These are phyloP conservation scores for Litsea cubeba DNA, from an alignment of 164 flowering plant genomes.

Conservation along the genomic window DNA sequence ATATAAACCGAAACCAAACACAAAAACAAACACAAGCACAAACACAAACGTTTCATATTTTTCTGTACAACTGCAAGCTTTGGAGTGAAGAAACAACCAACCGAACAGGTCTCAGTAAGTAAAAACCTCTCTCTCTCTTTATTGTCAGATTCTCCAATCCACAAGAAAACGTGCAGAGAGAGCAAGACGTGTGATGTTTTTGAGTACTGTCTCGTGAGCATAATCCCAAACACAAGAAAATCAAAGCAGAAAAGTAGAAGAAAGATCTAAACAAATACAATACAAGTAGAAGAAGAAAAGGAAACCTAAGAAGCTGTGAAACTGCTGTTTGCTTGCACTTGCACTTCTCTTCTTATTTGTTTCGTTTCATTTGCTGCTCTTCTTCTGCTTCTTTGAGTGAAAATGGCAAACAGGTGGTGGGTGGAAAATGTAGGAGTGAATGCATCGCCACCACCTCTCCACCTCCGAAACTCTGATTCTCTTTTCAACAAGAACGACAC, in stretches of 20 bases:
- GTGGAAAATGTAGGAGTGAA: constrained; percentile 62
- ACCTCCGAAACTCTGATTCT: constrained; percentile 33
- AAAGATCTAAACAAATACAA: neutral
- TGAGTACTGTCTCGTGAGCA: no score
- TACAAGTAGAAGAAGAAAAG: neutral
- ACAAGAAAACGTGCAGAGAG: neutral
- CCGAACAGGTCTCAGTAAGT: no score
- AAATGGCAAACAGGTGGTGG: constrained; percentile 85
- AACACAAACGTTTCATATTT: no score
- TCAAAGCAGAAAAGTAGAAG: neutral
- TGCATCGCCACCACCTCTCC: constrained; percentile 39
- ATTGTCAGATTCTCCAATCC: neutral
- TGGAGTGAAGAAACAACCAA: neutral
- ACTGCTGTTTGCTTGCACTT: no score
- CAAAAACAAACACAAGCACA: no score
- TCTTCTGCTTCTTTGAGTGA: constrained; percentile 3
- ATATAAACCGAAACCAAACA: no score
- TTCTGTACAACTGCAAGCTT: neutral
- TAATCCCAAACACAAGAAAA: neutral
- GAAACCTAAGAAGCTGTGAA: neutral
- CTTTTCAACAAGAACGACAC: constrained; percentile 25
- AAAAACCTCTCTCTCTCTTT: no score
- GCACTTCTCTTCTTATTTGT: neutral
- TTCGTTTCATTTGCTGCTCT: neutral
- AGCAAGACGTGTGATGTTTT: neutral